A percentile compares a stretch with the other conserved stretches of the same genome.
These are phyloP conservation scores for Seiridium cupressi DNA, from an alignment of 2,329 filamentous ascomycete genomes.

Conservation along the genomic window DNA sequence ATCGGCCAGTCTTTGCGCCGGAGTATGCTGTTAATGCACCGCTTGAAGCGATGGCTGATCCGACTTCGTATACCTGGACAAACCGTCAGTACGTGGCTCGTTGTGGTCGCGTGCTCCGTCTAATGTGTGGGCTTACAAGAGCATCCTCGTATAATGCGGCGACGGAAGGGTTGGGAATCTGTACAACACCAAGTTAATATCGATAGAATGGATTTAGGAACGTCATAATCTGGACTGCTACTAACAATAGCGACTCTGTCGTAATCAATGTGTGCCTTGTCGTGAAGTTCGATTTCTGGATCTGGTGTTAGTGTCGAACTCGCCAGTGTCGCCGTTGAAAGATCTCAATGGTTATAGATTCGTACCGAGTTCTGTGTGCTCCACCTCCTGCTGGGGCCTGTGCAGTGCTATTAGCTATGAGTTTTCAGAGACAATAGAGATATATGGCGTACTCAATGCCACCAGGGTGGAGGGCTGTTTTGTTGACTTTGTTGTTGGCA, in stretches of 20 bases:
- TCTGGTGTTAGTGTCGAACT: slow-evolving; percentile 13
- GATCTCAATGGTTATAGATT: no score
- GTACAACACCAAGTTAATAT: slow-evolving; percentile 17
- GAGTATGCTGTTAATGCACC: slow-evolving; percentile 97
- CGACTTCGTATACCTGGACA: slow-evolving; percentile 71
- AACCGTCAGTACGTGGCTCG: slow-evolving; percentile 22
- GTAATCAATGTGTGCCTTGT: slow-evolving; percentile 98
- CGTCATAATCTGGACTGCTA: slow-evolving; percentile 9
- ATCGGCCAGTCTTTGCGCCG: slow-evolving; percentile 95
- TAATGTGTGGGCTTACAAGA: slow-evolving; percentile 52
- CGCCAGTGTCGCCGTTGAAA: no score
- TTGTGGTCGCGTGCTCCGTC: slow-evolving; percentile 4
- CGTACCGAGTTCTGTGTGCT: slow-evolving; percentile 79
- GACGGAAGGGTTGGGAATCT: slow-evolving; percentile 89
- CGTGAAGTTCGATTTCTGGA: slow-evolving; percentile 85
- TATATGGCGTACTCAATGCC: slow-evolving; percentile 75
- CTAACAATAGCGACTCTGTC: slow-evolving; percentile 95
- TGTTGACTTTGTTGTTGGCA: slow-evolving; percentile 69
- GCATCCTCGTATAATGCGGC: slow-evolving; percentile 98
- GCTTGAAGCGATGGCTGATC: slow-evolving; percentile 93
- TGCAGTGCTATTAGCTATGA: no score
- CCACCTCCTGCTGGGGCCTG: slow-evolving; percentile 56
- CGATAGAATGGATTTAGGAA: not conserved
- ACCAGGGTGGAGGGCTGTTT: slow-evolving; percentile 85
- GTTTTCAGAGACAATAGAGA: no score